Evolutionary conservation across 805 yeast genomes (phyloP), one percentile per base, ranked within the genome.

Genomic region (Kodamaea neixiangensis): DNA sequence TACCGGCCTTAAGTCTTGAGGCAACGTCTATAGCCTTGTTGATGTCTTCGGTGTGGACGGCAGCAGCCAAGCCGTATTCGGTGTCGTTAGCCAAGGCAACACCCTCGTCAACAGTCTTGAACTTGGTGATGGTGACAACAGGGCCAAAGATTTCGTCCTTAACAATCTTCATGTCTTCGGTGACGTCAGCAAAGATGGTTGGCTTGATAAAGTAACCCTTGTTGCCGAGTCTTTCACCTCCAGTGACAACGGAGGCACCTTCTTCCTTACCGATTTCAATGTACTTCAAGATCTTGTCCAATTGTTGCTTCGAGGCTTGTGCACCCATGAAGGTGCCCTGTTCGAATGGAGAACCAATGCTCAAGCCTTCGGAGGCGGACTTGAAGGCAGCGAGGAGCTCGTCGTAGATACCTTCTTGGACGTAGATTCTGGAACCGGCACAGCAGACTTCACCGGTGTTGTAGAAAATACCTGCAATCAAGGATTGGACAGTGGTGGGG

Each of bases 361-460:
- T 83, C 49, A 84, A 64, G 45, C 69, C 50, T 41, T 76, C 71
- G 61, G 85, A 83, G 54, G 82, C 85, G 18, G 62, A 64, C 67
- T 82, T 82, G 66, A 88, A 82, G 57, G 78, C 84, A 33, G 73
- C 77, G 51, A 90, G 67, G 56, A 90, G 81, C 68, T 85, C 78
- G 57, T 92, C 97, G 72, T 92, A 89, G 60, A 90, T 77, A 34
- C 82, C 80, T 57, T 87, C 96, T 72, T 92, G 97, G 53, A 92
- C 86, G 67, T 89, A 88, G 58, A 91, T 75, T 73, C 98, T 85
- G 50, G 97, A 90, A 58, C 96, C 96, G 34, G 97, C 97, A 65
- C 91, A 87, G 75, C 98, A 92, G 52, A 89, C 92, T 76, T 93
- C 97, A 73, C 98, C 98, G 65, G 92, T 85, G 79, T 92, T 92